A percentile compares a stretch with the other conserved stretches of the same genome.
Evolutionary conservation across 1,139 yeast species (phyloP).

Genomic region (Lodderomyces theae): DNA sequence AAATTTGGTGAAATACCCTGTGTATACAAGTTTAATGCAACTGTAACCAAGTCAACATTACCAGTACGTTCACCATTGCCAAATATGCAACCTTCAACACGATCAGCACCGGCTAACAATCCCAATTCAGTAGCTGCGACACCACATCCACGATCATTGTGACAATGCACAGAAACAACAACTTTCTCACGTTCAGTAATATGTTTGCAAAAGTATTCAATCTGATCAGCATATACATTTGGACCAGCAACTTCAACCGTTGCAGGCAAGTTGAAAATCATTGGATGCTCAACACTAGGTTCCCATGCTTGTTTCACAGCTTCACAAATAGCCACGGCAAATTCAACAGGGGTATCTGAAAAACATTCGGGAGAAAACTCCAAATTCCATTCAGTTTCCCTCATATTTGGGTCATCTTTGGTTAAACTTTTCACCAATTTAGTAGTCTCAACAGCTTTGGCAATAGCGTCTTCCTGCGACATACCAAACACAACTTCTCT

Average conservation of each 20-base stretch:
- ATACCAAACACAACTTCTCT: conserved; percentile 47
- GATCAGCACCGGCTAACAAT: conserved; percentile 48
- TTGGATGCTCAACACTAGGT: conserved; percentile 41
- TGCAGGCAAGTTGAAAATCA: conserved; percentile 49
- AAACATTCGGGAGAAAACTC: conserved; percentile 50
- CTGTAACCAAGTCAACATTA: conserved; percentile 47
- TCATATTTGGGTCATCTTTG: conserved; percentile 37
- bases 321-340: conserved; percentile 45
- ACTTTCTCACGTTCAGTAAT: conserved; percentile 45
- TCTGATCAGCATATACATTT: conserved; percentile 50
- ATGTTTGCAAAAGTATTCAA: conserved; percentile 43
- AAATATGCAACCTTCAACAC: conserved; percentile 50
- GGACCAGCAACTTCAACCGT: conserved; percentile 51
- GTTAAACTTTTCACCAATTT: conserved; percentile 41
- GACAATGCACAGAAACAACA: conserved; percentile 47
- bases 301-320: conserved; percentile 49
- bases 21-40: conserved; percentile 48
- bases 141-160: conserved; percentile 51
- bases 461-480: conserved; percentile 41
- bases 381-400: conserved; percentile 43
- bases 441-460: conserved; percentile 42
- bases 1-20: conserved; percentile 45
- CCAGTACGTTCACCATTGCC: conserved; percentile 54
- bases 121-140: conserved; percentile 52
- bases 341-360: conserved; percentile 44